Conservation (phyloP, 139 green algal species). For the Diplosphaera chodatii region DNA sequence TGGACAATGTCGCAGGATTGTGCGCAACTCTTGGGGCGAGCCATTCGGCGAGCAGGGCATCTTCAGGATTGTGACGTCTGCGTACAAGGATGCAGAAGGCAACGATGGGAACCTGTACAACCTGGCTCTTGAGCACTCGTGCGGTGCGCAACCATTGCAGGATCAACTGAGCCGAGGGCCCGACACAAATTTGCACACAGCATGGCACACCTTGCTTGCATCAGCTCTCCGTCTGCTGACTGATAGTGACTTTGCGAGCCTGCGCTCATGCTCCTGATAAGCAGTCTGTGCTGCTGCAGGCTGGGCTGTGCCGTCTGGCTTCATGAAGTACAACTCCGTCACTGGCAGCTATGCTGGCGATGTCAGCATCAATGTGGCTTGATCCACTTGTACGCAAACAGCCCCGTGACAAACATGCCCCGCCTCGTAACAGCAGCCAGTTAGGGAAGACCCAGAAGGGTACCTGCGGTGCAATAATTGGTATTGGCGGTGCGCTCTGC, state of each 20-base stretch:
- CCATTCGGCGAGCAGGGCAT: constrained; percentile 74
- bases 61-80: constrained; percentile 62
- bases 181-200: too few relatives aligned
- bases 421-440: too few relatives aligned
- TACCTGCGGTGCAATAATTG: too few relatives aligned
- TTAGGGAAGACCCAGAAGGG: too few relatives aligned
- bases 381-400: too few relatives aligned
- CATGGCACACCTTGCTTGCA: too few relatives aligned
- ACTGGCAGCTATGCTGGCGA: neutral
- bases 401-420: too few relatives aligned
- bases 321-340: neutral
- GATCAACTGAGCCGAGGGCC: too few relatives aligned
- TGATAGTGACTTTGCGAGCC: too few relatives aligned
- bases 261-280: too few relatives aligned
- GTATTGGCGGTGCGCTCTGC: too few relatives aligned
- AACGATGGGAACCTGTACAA: constrained; percentile 60
- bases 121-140: constrained; percentile 65
- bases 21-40: constrained; percentile 68
- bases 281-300: neutral
- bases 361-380: neutral
- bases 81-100: constrained; percentile 20
- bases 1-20: constrained; percentile 53
- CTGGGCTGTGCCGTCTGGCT: neutral
- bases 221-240: too few relatives aligned
- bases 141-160: constrained; percentile 17